Base-by-base conservation (phyloP, 768 basidiomycete species). In the Russula sp. region DNA sequence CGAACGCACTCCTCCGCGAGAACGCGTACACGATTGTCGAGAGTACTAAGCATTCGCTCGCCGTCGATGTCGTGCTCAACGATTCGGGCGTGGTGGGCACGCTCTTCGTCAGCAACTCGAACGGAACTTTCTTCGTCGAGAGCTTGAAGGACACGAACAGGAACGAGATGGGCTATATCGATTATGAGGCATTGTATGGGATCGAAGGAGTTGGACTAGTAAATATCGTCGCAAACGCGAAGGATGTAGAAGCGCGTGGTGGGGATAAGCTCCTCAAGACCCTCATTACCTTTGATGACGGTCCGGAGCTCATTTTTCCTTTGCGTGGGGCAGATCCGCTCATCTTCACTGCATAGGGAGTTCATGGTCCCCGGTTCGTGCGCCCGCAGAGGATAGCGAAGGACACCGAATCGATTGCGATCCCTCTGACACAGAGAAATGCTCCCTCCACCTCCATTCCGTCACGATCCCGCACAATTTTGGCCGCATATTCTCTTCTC, bases 1-100 rank as follows among this genome's bases (percentile, higher is more conserved):
- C 85, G 0, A 85, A 83, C 2, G 87, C 89, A 2, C 80, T 81
- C 40, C 81, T 97, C 14, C 82, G 86, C 7, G 93, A 95, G 76
- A 95, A 96, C 71, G 91, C 91, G 6, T 98, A 99, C 73, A 99
- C 97, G 10, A 86, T 99, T 69, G 88, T 99, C 63, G 94, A 98
- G 74, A 89, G 88, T 4, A 95, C 93, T 9, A 86, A 87, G 0
- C 94, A 98, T 72, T 98, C 95, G 7, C 81, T 99, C 31, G 92
- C 89, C 4, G 91, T 99, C 44, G 97, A 99, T 71, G 95, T 98
- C 51, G 84, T 96, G 55, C 80, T 91, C 9, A 84, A 86, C 60
- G 83, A 87, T 66, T 73, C 77, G 54, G 76, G 76, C 59, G 73
- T 77, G 10, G 83, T 95, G 48, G 97, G 97, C 2, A 98, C 96